phyloP scores from a whole-genome alignment of 1,284 basidiomycete genomes.

The Ganoderma leucocontextum region DNA sequence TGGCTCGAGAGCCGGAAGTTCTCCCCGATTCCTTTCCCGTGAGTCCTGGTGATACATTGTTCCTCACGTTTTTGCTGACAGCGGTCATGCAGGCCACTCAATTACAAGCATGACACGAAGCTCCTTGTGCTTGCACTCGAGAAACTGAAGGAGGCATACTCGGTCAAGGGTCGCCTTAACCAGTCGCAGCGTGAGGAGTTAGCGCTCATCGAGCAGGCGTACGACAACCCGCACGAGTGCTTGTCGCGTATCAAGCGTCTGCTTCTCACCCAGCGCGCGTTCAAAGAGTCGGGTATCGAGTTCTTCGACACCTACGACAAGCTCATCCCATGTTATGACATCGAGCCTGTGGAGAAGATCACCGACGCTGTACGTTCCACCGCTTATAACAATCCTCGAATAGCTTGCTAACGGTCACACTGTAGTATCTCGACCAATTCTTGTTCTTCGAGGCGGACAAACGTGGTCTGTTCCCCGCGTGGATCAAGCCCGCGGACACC shows the following conservation, averaged over 20 bases:
- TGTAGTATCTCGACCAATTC: constrained; percentile 90
- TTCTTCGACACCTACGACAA: constrained; percentile 97
- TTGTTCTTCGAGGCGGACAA: constrained; percentile 95
- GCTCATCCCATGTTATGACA: constrained; percentile 97
- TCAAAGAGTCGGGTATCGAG: constrained; percentile 97
- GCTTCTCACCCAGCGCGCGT: constrained; percentile 93
- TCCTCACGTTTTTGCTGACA: constrained; percentile 5
- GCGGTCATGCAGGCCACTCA: constrained; percentile 71
- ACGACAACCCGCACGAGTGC: constrained; percentile 94
- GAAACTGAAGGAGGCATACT: constrained; percentile 97
- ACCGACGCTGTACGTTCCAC: constrained; percentile 81
- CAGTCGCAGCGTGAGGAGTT: constrained; percentile 97
- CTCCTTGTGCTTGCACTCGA: constrained; percentile 93
- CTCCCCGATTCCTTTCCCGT: constrained; percentile 97
- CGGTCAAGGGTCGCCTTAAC: constrained; percentile 96
- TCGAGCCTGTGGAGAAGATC: constrained; percentile 98
- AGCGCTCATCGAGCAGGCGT: constrained; percentile 96
- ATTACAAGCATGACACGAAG: constrained; percentile 98
- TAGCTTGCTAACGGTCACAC: neutral
- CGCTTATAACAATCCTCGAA: neutral
- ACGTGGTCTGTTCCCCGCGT: constrained; percentile 94
- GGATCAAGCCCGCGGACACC: constrained; percentile 97
- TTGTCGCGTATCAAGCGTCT: constrained; percentile 96
- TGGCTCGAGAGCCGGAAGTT: constrained; percentile 98
- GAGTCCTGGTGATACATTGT: constrained; percentile 38